A percentile compares a stretch with the other conserved stretches of the same genome.
Conservation (phyloP, 371 early-diverging fungal species). For the Mortierella polycephala region DNA sequence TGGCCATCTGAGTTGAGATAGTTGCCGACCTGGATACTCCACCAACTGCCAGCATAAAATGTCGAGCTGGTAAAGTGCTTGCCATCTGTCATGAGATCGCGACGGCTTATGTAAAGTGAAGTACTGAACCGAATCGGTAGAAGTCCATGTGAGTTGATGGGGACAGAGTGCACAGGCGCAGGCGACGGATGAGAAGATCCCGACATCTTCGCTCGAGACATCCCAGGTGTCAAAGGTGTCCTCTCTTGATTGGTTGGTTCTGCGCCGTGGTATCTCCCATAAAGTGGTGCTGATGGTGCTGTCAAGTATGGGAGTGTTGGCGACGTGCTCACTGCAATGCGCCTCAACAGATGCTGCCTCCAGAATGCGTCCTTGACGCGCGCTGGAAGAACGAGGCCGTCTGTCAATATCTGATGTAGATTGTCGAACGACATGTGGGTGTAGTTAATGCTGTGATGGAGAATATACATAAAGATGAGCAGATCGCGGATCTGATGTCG, state of each 20-base stretch:
- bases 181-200: constrained; percentile 16
- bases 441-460: constrained; percentile 50
- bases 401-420: constrained; percentile 34
- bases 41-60: constrained; percentile 54
- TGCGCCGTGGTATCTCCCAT: constrained; percentile 29
- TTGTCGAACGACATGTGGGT: constrained; percentile 50
- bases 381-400: constrained; percentile 42
- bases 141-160: constrained; percentile 39
- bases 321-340: constrained; percentile 38
- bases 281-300: constrained; percentile 13
- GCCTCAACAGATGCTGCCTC: constrained; percentile 43
- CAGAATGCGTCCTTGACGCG: constrained; percentile 52
- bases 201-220: constrained; percentile 15
- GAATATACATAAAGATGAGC: constrained; percentile 42
- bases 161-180: not conserved
- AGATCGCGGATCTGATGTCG: constrained; percentile 51
- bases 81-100: constrained; percentile 48
- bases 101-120: constrained; percentile 47
- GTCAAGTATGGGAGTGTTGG: constrained; percentile 15
- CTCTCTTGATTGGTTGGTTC: constrained; percentile 13
- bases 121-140: constrained; percentile 53
- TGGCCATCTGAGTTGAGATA: constrained; percentile 32
- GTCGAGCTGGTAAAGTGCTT: constrained; percentile 51
- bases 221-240: constrained; percentile 2
- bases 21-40: constrained; percentile 52